Evolutionary conservation across 2,329 filamentous ascomycete genomes (phyloP).

Genomic region (Penicillium sp.): DNA sequence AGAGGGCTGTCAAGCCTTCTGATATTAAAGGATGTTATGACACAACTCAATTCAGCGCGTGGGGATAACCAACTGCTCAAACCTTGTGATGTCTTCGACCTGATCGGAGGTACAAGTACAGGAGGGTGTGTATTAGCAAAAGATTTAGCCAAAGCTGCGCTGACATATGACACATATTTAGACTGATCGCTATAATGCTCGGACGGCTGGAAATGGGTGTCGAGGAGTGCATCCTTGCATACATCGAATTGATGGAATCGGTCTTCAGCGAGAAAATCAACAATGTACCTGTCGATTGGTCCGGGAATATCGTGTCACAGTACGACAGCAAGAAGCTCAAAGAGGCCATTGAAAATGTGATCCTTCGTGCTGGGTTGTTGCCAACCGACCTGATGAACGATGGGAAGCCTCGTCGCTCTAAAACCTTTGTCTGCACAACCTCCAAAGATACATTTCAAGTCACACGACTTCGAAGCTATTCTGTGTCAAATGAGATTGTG

Average conservation of each 20-base stretch:
- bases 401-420: background rate
- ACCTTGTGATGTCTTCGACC: slow-evolving; percentile 24
- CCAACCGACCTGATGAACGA: slow-evolving; percentile 14
- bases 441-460: slow-evolving; percentile 16
- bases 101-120: slow-evolving; percentile 24
- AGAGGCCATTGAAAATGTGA: slow-evolving; percentile 15
- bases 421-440: slow-evolving; percentile 17
- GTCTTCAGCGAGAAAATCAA: slow-evolving; percentile 27
- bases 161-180: slow-evolving; percentile 5
- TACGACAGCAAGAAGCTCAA: slow-evolving; percentile 15
- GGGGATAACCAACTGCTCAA: slow-evolving; percentile 17
- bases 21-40: slow-evolving; percentile 40
- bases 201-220: slow-evolving; percentile 38
- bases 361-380: slow-evolving; percentile 1
- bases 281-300: slow-evolving; percentile 12
- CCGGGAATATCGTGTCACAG: slow-evolving; percentile 10
- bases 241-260: slow-evolving; percentile 25
- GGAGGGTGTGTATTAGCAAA: slow-evolving; percentile 27
- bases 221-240: slow-evolving; percentile 36
- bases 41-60: slow-evolving; percentile 26
- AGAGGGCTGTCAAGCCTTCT: slow-evolving; percentile 41
- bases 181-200: slow-evolving; percentile 43
- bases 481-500: background rate
- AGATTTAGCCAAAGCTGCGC: background rate
- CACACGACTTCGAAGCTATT: slow-evolving; percentile 16